Evolutionary conservation across 148 eudicot species (phyloP).

Genomic region (Arbutus unedo): DNA sequence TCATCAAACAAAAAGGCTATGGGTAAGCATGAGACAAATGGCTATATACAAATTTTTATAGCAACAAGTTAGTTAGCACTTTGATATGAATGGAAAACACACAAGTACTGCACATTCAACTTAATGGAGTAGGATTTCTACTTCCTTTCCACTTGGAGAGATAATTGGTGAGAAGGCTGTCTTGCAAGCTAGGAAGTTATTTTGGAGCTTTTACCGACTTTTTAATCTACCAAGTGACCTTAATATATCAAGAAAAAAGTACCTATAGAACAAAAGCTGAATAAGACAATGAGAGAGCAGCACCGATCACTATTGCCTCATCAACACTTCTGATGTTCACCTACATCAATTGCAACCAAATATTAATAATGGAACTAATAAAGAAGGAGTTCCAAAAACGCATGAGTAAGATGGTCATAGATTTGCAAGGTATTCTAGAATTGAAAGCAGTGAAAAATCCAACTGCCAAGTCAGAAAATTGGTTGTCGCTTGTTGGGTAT

Average conservation of each 20-base stretch:
- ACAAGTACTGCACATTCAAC: not conserved
- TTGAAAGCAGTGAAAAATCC: not conserved
- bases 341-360: conserved; percentile 36
- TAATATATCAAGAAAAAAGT: conserved; percentile 12
- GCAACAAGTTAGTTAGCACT: not conserved
- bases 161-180: not conserved
- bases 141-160: not conserved
- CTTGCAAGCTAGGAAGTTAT: not conserved
- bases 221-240: not conserved
- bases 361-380: not conserved
- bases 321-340: conserved; percentile 92
- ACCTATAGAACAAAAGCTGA: conserved; percentile 99
- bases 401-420: not conserved
- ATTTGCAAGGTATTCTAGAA: not conserved
- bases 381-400: not conserved
- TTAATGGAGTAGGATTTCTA: not conserved
- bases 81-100: not conserved
- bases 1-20: not conserved
- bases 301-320: conserved; percentile 95
- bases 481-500: not conserved
- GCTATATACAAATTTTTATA: not conserved
- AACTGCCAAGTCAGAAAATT: not conserved
- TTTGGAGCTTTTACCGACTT: not conserved
- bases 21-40: conserved; percentile 21
- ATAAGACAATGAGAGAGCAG: conserved; percentile 94